Percentiles rank a stretch among this genome's conserved stretches.
These are phyloP conservation scores for Podila epigama DNA, from an alignment of 192 early-diverging fungal genomes.

Conservation along the genomic window DNA sequence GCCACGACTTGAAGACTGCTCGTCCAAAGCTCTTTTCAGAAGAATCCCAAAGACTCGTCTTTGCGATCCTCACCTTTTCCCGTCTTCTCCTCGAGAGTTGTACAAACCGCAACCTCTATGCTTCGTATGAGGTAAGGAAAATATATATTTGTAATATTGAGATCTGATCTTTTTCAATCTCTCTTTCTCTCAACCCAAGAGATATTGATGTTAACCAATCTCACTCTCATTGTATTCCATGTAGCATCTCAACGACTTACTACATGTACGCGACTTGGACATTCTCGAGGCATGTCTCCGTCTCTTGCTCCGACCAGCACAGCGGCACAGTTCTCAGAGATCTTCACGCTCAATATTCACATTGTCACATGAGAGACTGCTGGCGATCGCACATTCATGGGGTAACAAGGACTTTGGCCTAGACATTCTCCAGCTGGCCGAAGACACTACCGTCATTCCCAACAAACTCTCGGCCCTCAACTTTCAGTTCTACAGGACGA, in stretches of 20 bases:
- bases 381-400: slow-evolving; percentile 71
- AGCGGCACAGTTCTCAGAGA: slow-evolving; percentile 88
- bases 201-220: background rate
- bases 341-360: slow-evolving; percentile 64
- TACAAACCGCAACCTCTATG: slow-evolving; percentile 94
- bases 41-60: slow-evolving; percentile 60
- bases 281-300: slow-evolving; percentile 80
- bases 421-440: slow-evolving; percentile 55
- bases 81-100: slow-evolving; percentile 91
- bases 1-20: slow-evolving; percentile 68
- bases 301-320: slow-evolving; percentile 86
- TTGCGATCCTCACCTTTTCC: slow-evolving; percentile 79
- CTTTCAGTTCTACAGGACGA: slow-evolving; percentile 72
- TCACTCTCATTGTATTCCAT: slow-evolving; percentile 5
- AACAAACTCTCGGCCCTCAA: slow-evolving; percentile 51
- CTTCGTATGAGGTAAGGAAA: slow-evolving; percentile 81
- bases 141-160: background rate
- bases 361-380: slow-evolving; percentile 62
- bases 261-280: slow-evolving; percentile 83
- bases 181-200: background rate
- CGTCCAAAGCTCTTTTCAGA: slow-evolving; percentile 68
- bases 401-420: slow-evolving; percentile 59
- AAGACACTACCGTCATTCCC: slow-evolving; percentile 47
- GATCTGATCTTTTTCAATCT: background rate
- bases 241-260: slow-evolving; percentile 80